A percentile compares a stretch with the other conserved stretches of the same genome.
Conservation (phyloP, 164 flowering plant genomes). For the Taxillus chinensis region DNA sequence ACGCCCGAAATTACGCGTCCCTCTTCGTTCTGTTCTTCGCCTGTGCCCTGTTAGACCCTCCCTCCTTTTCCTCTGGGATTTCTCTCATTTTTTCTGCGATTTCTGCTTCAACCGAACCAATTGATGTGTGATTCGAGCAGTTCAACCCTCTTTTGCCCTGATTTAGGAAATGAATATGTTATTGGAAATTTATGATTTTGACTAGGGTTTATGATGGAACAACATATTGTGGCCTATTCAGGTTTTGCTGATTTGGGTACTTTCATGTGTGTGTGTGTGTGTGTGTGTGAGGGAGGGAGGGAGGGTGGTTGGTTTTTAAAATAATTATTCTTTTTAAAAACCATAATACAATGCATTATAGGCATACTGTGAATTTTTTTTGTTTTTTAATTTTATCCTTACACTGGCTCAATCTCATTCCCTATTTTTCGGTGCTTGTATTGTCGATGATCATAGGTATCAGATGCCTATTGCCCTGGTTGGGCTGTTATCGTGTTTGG, state of each 20-base stretch:
- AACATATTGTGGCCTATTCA: no score
- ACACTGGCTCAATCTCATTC: not conserved
- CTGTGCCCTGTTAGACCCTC: slow-evolving; percentile 44
- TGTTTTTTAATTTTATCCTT: not conserved
- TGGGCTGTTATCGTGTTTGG: slow-evolving; percentile 62
- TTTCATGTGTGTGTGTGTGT: no score
- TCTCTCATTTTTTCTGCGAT: not conserved
- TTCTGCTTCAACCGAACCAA: not conserved
- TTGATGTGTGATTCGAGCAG: not conserved
- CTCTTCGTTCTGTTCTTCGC: slow-evolving; percentile 57
- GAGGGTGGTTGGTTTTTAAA: no score
- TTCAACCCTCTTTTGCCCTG: not conserved
- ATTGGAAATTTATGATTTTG: no score
- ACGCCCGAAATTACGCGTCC: slow-evolving; percentile 58
- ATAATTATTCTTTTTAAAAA: no score
- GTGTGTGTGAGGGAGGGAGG: no score
- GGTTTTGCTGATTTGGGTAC: no score
- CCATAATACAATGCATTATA: no score
- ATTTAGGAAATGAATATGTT: no score
- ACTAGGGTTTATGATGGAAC: no score
- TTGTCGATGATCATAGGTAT: slow-evolving; percentile 34
- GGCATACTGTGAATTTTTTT: not conserved
- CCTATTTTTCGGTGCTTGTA: not conserved
- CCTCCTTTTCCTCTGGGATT: slow-evolving; percentile 4
- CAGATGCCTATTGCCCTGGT: slow-evolving; percentile 69